Base-by-base conservation (phyloP, 129 eudicot species). In the Artemisia annua region DNA sequence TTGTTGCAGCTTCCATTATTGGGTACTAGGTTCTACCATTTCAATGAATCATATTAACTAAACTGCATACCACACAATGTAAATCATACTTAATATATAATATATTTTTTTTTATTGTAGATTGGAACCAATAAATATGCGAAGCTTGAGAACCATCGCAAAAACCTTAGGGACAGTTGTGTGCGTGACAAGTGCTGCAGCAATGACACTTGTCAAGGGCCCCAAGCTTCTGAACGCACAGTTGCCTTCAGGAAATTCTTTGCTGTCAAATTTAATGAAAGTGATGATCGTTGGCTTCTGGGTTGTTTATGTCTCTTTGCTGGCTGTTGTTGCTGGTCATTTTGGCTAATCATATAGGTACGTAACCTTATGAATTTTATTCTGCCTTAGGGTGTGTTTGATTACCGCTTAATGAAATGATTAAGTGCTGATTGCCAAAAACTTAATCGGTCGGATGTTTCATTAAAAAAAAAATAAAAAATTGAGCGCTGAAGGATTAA, bases 341-440 rank as follows among this genome's bases (percentile, higher is more conserved):
- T 84, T 69, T 93, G 95, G 95, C 86, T 93, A 20, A 82, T 93
- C 74, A 74, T 89, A 55, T 96, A 89, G 96, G 96, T 92, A 78
- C n/a, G 44, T 24, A 15, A 32, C 51, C 5, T 3, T 19, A 55
- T 55, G n/a, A 12, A 12, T 1, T 39, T 50, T 17, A 15, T 12
- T 24, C 14, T 2, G 26, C 12, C 5, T 26, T 3, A 20, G 22
- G 22, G 22, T 20, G 1, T 20, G 22, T 20, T 20, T 20, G 22
- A 20, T 20, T 20, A 20, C 22, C 22, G 0, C 22, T 20, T 20
- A 20, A 20, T 20, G 22, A 20, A 20, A 20, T 20, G 1, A 20
- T 20, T 20, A 20, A 20, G 22, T 20, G 22, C 22, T 20, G 1
- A 20, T 20, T 20, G 22, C 1, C 22, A 20, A 20, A 20, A 20